Evolutionary conservation across 768 basidiomycete genomes (phyloP).

Genomic region (Zangia roseola): DNA sequence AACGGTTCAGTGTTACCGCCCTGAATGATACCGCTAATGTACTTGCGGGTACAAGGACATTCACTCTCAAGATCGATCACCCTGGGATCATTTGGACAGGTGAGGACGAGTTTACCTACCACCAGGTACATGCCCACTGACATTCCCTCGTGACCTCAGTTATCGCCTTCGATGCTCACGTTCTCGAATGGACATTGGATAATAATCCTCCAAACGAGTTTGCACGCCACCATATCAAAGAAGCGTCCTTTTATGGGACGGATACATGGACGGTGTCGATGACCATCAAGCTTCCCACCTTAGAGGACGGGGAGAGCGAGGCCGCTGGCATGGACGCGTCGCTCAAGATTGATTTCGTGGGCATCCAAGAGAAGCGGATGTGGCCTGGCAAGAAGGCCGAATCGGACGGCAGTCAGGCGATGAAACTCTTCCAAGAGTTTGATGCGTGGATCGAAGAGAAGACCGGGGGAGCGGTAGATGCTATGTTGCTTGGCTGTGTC

Average conservation of each 20-base stretch:
- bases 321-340: conserved; percentile 1
- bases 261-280: conserved; percentile 75
- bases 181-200: conserved; percentile 81
- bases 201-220: conserved; percentile 72
- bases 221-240: conserved; percentile 87
- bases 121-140: neutral
- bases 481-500: conserved; percentile 66
- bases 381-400: conserved; percentile 70
- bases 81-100: conserved; percentile 88
- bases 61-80: conserved; percentile 71
- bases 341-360: conserved; percentile 71
- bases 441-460: conserved; percentile 72
- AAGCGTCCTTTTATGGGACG: conserved; percentile 81
- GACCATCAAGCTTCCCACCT: conserved; percentile 52
- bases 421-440: conserved; percentile 71
- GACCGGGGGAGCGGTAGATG: conserved; percentile 65
- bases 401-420: conserved; percentile 53
- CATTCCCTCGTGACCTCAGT: conserved; percentile 38
- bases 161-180: conserved; percentile 89
- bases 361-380: conserved; percentile 80
- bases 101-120: conserved; percentile 26
- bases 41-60: conserved; percentile 58
- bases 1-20: conserved; percentile 54
- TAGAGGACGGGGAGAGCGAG: neutral
- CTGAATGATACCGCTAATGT: conserved; percentile 55